Evolutionary conservation across 2,329 filamentous ascomycete species (phyloP).

Genomic region (Pseudogymnoascus sp.): DNA sequence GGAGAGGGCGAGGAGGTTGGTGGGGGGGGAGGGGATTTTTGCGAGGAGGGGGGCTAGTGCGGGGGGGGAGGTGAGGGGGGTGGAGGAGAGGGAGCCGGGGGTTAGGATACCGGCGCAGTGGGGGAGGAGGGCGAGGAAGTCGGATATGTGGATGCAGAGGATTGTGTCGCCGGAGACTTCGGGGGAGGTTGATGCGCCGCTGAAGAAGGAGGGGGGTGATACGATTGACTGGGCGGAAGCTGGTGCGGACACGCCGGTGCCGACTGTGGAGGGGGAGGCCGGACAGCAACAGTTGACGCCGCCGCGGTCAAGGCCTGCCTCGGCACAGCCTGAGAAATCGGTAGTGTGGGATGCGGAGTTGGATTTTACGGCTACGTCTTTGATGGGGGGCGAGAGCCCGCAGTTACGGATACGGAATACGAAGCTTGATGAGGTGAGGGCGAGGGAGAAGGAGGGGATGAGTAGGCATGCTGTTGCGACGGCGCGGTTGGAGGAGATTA

Average conservation of each 20-base stretch:
- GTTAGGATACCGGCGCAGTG: conserved; percentile 16
- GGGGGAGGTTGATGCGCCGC: conserved; percentile 12
- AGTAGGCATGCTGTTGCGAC: conserved; percentile 18
- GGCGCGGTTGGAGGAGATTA: conserved; percentile 19
- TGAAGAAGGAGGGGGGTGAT: not conserved
- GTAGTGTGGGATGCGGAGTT: conserved; percentile 21
- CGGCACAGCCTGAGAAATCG: conserved; percentile 18
- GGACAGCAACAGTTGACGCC: conserved; percentile 16
- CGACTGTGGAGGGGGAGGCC: conserved; percentile 16
- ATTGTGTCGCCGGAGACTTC: conserved; percentile 18
- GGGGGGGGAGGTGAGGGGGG: conserved; percentile 11
- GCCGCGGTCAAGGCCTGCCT: conserved; percentile 19
- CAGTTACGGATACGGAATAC: conserved; percentile 18
- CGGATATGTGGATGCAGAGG: conserved; percentile 15
- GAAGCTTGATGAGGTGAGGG: conserved; percentile 22
- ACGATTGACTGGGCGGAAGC: not conserved
- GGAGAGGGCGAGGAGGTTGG: not conserved
- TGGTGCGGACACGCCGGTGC: conserved; percentile 14
- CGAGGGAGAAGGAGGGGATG: conserved; percentile 18
- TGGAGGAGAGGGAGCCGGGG: conserved; percentile 18
- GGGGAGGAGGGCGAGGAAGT: conserved; percentile 16
- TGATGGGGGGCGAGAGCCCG: conserved; percentile 22
- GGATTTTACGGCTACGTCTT: conserved; percentile 24
- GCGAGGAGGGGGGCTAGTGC: not conserved
- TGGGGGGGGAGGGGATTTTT: conserved; percentile 5